Base-by-base conservation (phyloP, 169 alveolate genomes). In the Ichthyophthirius multifiliis region DNA sequence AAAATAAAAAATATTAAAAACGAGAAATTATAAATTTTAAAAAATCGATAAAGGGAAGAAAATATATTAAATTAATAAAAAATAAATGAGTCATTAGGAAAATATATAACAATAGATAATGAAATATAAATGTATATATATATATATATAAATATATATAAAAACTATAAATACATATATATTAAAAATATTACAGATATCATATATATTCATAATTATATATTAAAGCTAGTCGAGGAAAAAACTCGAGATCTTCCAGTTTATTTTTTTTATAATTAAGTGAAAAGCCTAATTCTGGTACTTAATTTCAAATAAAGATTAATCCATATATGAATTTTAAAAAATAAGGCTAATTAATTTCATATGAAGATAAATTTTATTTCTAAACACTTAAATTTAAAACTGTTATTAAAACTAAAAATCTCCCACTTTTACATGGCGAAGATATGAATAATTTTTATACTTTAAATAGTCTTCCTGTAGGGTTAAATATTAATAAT, bases 31-130 rank as follows among this genome's bases (percentile, higher is more conserved):
- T 27, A 67, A 6, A 37, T 67, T 47, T 44, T 67, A 9, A 37
- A 67, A 67, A 67, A 62, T 18, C 35, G 77, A 37, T 41, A 37
- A 67, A 44, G 41, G 41, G 77, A 47, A 37, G 77, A 67, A 67
- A 37, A 23, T 20, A 62, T 37, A 9, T 41, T 67, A 16, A 67
- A 67, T 67, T 3, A 37, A 67, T n/a, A 44, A 15, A 67, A 18
- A 23, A 67, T 67, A 44, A 7, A 67, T 9, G 45, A 67, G 12
- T 35, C 20, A 35, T 34, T 37, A n/a, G 71, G 71, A 3, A 39
- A 67, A 39, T 18, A 37, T 18, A 44, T 67, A n/a, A 67, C 46
- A 1, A 37, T 37, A 12, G 46, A 32, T 67, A 37, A 18, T 18
- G 35, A 37, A 35, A 20, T 64, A 15, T 15, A 32, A 35, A 37